Evolutionary conservation across 257 asterid species (phyloP), one percentile per base, ranked within the genome.

Genomic region (Solanum lignicaule): DNA sequence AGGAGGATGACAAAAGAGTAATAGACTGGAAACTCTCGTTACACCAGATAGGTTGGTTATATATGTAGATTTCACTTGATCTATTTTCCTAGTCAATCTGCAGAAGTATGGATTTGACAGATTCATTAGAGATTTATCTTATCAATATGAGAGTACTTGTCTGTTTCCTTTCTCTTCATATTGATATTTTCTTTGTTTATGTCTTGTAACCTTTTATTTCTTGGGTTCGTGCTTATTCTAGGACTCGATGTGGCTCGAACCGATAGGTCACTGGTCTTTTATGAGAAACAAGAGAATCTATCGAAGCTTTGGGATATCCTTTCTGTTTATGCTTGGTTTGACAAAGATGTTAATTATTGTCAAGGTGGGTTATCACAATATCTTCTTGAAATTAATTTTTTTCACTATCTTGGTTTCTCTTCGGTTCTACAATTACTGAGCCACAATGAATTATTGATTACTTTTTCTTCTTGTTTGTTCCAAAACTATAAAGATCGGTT

Each of bases 221-320:
- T 83, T 82, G 62, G 8, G 18, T 74, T 85, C 48, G 48, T 89
- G 29, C 88, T 38, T 55, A 10, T 90, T 62, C 82, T 90, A 97
- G 99, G 99, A 88, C 96, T 97, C 27, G 99, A 97, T 90, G 99
- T 97, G 88, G 93, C 90, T 60, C 98, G 99, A 52, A 97, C 99
- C 2, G 99, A 97, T 90, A 92, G 99, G 89, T 94, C 96, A 5
- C 92, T 97, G 11, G 88, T 92, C 71, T 97, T 93, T 87, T 97
- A 92, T 79, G 99, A 97, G 94, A 93, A 91, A 87, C 95, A 95
- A 90, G 97, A 95, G 86, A 93, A 97, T 90, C 87, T 97, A 78
- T 76, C 99, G 16, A 97, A 93, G 92, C 98, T 97, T 23, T 97
- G 99, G 99, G 99, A 97, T 88, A 91, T 97, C 87, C 92, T 97